Evolutionary conservation across 2,329 filamentous ascomycete species (phyloP), one percentile per base, ranked within the genome.

Genomic region (Chaetomiaceae sp.): DNA sequence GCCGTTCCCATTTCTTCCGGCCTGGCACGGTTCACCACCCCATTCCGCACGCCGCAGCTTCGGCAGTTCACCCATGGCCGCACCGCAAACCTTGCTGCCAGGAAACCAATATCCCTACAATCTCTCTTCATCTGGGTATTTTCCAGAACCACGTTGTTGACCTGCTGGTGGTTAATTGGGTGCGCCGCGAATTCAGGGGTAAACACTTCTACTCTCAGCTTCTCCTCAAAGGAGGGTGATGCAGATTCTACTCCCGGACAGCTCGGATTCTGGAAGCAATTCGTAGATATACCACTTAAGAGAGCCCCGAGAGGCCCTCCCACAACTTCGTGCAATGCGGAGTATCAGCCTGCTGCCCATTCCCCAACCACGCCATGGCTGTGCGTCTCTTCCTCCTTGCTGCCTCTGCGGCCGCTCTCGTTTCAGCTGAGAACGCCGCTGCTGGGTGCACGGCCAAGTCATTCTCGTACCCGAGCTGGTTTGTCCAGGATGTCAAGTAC

Each of bases 381-480:
- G 39, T 39, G 12, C 42, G 39, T 21, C n/a, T 50, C 33, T 23
- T 54, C 4, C 17, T 53, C 9, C 9, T 35, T 1, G 48, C 31
- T 31, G 44, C 41, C 17, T 44, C 27, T 12, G 43, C 45, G 3
- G 49, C 39, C 8, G 46, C 46, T 27, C 33, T 51, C 33, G 49
- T 48, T 2, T 53, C 47, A 3, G 56, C 49, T 10, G 54, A 56
- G 19, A 4, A 33, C 23, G 4, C 13, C 7, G 33, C 39, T 20
- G 10, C 30, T 16, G 54, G 45, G 16, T 63, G 62, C 51, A 62
- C 59, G 1, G 55, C 55, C 30, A 59, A 50, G 21, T 62, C 62
- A 0, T 63, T 63, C 30, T 46, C 49, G 2, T 44, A 59, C 5
- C 60, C 62, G 0, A 63, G 60, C 47, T 63, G 62, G 60, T 53